phyloP scores from a whole-genome alignment of 2,329 filamentous ascomycete genomes.

The Trichoderma hamatum region DNA sequence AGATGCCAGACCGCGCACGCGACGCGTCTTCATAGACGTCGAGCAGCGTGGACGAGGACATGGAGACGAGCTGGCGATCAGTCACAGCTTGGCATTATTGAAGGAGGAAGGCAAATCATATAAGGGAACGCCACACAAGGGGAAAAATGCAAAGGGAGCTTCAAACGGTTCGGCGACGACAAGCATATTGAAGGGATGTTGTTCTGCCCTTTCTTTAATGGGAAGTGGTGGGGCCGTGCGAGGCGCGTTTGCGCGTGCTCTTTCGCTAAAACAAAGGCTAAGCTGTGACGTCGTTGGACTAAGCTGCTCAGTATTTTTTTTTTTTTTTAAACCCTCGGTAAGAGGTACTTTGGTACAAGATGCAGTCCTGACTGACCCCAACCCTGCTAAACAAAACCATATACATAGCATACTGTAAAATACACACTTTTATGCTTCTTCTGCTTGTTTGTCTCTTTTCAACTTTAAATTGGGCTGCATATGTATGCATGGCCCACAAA shows the following conservation, averaged over 20 bases:
- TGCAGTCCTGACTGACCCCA: not conserved
- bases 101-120: not conserved
- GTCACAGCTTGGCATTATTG: constrained; percentile 30
- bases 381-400: not conserved
- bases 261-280: constrained; percentile 3
- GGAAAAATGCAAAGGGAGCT: constrained; percentile 3
- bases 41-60: constrained; percentile 41
- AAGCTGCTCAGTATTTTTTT: not conserved
- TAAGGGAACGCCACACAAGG: not conserved
- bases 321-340: too few species aligned
- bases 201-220: constrained; percentile 15
- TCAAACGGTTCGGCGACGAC: not conserved
- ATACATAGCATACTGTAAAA: not conserved
- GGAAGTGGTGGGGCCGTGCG: constrained; percentile 14
- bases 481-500: not conserved
- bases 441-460: not conserved
- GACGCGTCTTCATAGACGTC: constrained; percentile 50
- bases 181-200: constrained; percentile 19
- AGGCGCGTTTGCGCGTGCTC: constrained; percentile 18
- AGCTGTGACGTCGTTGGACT: constrained; percentile 17
- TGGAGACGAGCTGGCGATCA: constrained; percentile 31
- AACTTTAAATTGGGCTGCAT: not conserved
- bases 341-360: not conserved
- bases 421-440: not conserved
- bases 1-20: constrained; percentile 49